Percentiles rank a stretch among this genome's conserved stretches.
Conservation (phyloP, 164 flowering plant species). For the Stephania cephalantha region DNA sequence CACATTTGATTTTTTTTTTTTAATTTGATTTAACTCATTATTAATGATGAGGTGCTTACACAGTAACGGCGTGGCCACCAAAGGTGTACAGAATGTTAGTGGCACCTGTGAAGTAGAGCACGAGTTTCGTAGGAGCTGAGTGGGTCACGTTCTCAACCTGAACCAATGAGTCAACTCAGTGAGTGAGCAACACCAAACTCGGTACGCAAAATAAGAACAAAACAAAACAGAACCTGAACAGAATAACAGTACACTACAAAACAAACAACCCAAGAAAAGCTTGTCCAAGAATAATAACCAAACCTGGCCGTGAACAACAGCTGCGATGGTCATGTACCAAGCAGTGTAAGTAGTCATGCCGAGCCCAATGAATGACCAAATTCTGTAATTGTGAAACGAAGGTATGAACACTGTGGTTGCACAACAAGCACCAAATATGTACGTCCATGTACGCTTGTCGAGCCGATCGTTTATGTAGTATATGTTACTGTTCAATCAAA, state of each 20-base stretch:
- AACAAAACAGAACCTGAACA: background rate
- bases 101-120: constrained; percentile 94
- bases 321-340: constrained; percentile 87
- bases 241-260: background rate
- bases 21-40: too few relatives aligned
- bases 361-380: constrained; percentile 94
- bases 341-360: constrained; percentile 98
- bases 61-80: constrained; percentile 97
- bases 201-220: too few relatives aligned
- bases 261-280: background rate
- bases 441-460: constrained; percentile 98
- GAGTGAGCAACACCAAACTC: too few relatives aligned
- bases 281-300: background rate
- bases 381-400: constrained; percentile 90
- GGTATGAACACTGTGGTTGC: constrained; percentile 96
- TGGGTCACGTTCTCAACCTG: constrained; percentile 68
- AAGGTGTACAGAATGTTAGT: constrained; percentile 92
- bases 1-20: too few relatives aligned
- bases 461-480: constrained; percentile 84
- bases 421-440: constrained; percentile 96
- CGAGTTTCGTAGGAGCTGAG: constrained; percentile 61
- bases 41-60: constrained; percentile 22
- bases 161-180: background rate
- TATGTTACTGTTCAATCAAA: constrained; percentile 55
- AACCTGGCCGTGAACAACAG: constrained; percentile 86